Base-by-base conservation (phyloP, 2,329 filamentous ascomycete genomes). In the Calonectria ilicicola region DNA sequence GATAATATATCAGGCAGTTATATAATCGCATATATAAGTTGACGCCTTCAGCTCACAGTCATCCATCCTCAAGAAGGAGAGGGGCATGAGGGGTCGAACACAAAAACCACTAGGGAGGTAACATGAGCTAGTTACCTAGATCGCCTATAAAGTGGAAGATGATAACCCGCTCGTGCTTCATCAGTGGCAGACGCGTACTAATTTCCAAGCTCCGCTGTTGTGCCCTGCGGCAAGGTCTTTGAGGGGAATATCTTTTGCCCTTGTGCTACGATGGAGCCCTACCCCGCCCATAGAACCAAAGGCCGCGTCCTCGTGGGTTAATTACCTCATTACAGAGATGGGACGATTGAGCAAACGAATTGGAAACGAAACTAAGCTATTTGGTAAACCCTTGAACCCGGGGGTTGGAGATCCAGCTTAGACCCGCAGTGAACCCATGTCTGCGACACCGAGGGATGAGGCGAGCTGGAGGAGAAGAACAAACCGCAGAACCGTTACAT, bases 141-240 rank as follows among this genome's bases (percentile, higher is more conserved):
- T 35, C 53, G 12, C 17, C 8, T 27, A 23, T 63, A 14, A 15
- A 8, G 38, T 47, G 26, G 10, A 56, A 67, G 38, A 58, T n/a
- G 35, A 38, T 21, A 35, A 19, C n/a, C 21, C 42, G 64, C 62
- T 12, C 21, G 27, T 29, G 64, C 51, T 66, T 67, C 69, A 67
- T 71, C 46, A 71, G 35, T 65, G 17, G 53, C 6, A 46, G 56
- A 67, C 69, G 69, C 64, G 69, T 71, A 63, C 69, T 71, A 38
- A 67, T 71, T 58, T 64, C 69, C 21, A 53, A 71, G 69, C 46
- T 71, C 69, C 69, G 64, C 69, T 46, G 12, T 38, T 17, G 38
- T 63, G 15, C 7, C 32, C 32, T 35, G 32, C 44, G 38, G 46
- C 35, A 44, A 63, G 15, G n/a, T 17, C n/a, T 38, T 17, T 6